These are phyloP conservation scores for Hygrocybe coccinea DNA, from an alignment of 768 basidiomycete genomes.

Conservation along the genomic window DNA sequence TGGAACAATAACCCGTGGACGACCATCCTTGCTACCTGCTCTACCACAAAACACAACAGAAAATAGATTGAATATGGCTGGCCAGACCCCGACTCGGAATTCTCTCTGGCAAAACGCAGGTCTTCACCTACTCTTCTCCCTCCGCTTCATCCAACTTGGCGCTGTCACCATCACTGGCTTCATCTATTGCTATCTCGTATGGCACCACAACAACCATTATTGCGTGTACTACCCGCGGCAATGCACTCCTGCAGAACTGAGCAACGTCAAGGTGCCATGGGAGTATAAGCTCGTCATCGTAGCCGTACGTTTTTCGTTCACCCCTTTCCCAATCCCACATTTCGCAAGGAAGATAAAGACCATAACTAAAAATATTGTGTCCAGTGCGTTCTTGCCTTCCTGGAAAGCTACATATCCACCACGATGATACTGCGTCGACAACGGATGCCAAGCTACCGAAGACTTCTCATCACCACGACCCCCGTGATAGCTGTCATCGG, in stretches of 20 bases:
- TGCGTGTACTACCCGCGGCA: not conserved
- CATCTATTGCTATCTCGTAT: conserved; percentile 5
- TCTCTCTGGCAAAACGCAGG: not conserved
- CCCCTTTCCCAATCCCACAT: too few species aligned
- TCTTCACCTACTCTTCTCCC: not conserved
- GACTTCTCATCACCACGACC: not conserved
- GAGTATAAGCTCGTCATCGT: conserved; percentile 1
- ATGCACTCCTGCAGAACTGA: not conserved
- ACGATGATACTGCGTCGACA: not conserved
- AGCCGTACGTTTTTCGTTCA: not conserved
- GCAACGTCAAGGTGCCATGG: conserved; percentile 1
- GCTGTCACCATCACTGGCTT: conserved; percentile 3
- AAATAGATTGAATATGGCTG: too few species aligned
- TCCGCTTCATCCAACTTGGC: conserved; percentile 5
- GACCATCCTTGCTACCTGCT: too few species aligned
- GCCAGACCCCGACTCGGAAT: not conserved
- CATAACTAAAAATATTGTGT: too few species aligned
- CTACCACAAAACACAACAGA: too few species aligned
- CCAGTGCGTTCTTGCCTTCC: conserved; percentile 2
- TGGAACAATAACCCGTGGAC: too few species aligned
- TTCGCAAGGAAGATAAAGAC: too few species aligned
- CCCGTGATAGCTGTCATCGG: not conserved
- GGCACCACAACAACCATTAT: conserved; percentile 5
- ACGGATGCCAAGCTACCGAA: conserved; percentile 1
- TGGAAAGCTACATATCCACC: conserved; percentile 2